Evolutionary conservation across 805 yeast genomes (phyloP), one percentile per base, ranked within the genome.

Genomic region (Lachancea dasiensis): DNA sequence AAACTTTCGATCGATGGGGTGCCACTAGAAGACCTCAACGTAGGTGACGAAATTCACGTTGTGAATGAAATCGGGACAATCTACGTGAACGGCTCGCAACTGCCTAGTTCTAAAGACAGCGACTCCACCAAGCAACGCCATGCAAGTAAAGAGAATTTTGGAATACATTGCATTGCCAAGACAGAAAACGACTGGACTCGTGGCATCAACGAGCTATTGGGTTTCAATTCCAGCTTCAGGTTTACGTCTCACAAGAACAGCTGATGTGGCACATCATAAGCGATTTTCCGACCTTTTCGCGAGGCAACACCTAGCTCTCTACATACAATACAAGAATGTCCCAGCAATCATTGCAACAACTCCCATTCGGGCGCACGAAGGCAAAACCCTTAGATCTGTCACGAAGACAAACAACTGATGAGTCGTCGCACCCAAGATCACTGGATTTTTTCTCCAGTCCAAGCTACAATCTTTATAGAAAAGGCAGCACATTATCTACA

Each of bases 121-220:
- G 23, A 34, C 2, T 13, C 27, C 15, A 29, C 41, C 22, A 46
- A 41, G 44, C 51, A 39, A 21, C 39, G 41, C 6, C 45, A 44
- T 13, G 42, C 47, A 26, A 45, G 47, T 24, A 43, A 42, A 25
- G 52, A 45, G 18, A 58, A 61, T 15, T 64, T 70, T 10, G 95
- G 95, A 1, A 78, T 89, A 11, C 87, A 92, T 79, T 89, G 97
- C 61, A 80, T 90, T 3, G 85, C 95, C 0, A 72, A 78, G 43
- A 71, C 81, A 6, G 86, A 80, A 45, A 81, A 82, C 47, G 97
- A 90, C 55, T 90, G 97, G 97, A 87, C 89, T 2, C 74, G 73
- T 41, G 95, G 95, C 23, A 78, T 90, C 39, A 90, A 89, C 52
- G 89, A 85, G 49, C 69, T 89, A 41, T 62, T 89, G 30, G 96